Base-by-base conservation (phyloP, 164 flowering plant species). In the Macadamia tetraphylla region DNA sequence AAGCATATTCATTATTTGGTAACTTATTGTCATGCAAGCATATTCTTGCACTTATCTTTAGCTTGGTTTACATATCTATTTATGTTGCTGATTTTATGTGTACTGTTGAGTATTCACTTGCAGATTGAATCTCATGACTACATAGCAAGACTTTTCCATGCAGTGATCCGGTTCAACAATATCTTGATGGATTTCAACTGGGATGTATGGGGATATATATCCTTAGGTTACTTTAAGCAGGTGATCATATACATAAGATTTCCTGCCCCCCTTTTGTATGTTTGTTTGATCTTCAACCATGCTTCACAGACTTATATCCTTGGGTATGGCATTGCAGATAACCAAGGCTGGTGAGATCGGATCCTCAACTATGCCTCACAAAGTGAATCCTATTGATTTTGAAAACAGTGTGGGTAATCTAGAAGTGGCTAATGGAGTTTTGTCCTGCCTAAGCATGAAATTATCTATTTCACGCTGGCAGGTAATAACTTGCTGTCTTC, bases 331-430 rank as follows among this genome's bases (percentile, higher is more conserved):
- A 40, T 65, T 67, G 69, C 85, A 92, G 99, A 86, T 74, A 74
- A 92, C 96, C 18, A 92, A 85, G 74, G 93, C 90, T 71, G 99
- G 99, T 67, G 99, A 95, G 80, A 83, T 92, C 74, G 99, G 98
- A n/a, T 95, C 99, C 29, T 90, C 99, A 65, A 90, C 99, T 12
- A 94, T 94, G 99, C 99, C 98, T 73, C 99, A 95, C 81, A 95
- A 95, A 80, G 99, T 95, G 59, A 95, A 95, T 74, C 99, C 99
- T 8, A 95, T 94, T 79, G 99, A 95, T 79, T 95, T 92, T 77
- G 98, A 95, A 73, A 95, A 95, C 63, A 95, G 99, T 80, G 98
- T 90, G 77, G 99, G 99, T 42, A 95, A 95, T 78, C 91, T 93
- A 65, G 96, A 92, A 18, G 71, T 78, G 67, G 99, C 98, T 60